Evolutionary conservation across 2,329 filamentous ascomycete species (phyloP), one percentile per base, ranked within the genome.

Genomic region (Talaromyces verruculosus): DNA sequence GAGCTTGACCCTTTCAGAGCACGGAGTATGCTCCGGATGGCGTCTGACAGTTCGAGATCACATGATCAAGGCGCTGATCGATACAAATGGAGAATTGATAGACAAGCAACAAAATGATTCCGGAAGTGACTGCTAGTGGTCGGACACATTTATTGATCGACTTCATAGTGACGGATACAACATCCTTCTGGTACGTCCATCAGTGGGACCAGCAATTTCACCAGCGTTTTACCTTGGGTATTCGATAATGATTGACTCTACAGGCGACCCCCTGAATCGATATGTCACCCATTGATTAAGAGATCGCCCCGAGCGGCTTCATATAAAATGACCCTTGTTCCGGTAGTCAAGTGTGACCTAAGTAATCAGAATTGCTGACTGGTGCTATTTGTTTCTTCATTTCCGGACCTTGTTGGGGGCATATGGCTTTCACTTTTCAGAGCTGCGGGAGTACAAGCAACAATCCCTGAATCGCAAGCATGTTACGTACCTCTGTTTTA

Each of bases 131-230:
- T 55, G 30, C 51, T 6, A 55, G 30, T 57, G 53, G 53, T 39
- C 19, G 53, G n/a, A 57, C 33, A 37, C 10, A 37, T 37, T 39
- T 7, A 37, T 37, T 57, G 53, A 57, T 57, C 53, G 53, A 25
- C 53, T 57, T 7, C 33, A 25, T 15, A 37, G 33, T 57, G 30
- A 55, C 30, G 30, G 35, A 19, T 55, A 37, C 51, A 55, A 37
- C n/a, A 37, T 57, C 53, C 33, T 57, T 57, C 30, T 19, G 33
- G 33, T 39, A 57, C 58, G 57, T 43, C 37, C 39, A 60, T 43
- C 57, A 41, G 57, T 60, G 57, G 57, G 17, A 45, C 37, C 57
- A 59, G 22, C 22, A 60, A 60, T 60, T 60, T 45, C 57, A 45
- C 57, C 57, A 60, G 45, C 15, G 57, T 60, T 45, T 60, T 30